A percentile compares a stretch with the other conserved stretches of the same genome.
These are phyloP conservation scores for Achaetomiella virescens DNA, from an alignment of 495 filamentous ascomycete species.

Conservation along the genomic window DNA sequence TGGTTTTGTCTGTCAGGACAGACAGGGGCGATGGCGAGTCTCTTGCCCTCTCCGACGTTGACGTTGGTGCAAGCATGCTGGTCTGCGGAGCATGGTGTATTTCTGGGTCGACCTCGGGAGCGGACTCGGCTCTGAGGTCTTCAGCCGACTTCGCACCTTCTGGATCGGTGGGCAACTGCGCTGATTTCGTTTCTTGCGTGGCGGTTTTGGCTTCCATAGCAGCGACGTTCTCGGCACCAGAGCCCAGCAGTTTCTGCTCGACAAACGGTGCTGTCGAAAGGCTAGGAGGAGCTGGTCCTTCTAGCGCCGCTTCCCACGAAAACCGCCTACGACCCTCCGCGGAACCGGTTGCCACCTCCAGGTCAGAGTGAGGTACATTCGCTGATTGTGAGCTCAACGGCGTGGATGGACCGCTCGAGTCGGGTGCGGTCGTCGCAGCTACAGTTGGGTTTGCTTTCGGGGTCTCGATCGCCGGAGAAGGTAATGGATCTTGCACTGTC, in stretches of 20 bases:
- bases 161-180: not conserved
- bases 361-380: not conserved
- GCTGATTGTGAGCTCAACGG: not conserved
- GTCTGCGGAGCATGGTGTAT: not conserved
- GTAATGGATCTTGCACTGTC: not conserved
- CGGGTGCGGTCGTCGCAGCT: not conserved
- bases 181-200: not conserved
- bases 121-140: conserved; percentile 1
- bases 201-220: not conserved
- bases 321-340: conserved; percentile 35
- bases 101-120: conserved; percentile 1
- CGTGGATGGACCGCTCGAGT: not conserved
- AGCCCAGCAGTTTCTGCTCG: conserved; percentile 12
- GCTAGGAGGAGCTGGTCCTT: not conserved
- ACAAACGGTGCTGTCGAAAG: not conserved
- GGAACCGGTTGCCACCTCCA: conserved; percentile 1
- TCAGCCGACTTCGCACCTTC: not conserved
- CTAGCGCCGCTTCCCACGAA: conserved; percentile 44
- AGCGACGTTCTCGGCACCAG: not conserved
- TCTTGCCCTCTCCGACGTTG: conserved; percentile 14
- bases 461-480: not conserved
- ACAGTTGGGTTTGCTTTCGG: not conserved
- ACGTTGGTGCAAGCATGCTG: conserved; percentile 27
- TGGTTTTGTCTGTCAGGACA: conserved; percentile 13
- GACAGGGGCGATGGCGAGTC: conserved; percentile 35